These are phyloP conservation scores for Domatiomyces catenatus DNA, from an alignment of 2,329 filamentous ascomycete genomes.

Conservation along the genomic window DNA sequence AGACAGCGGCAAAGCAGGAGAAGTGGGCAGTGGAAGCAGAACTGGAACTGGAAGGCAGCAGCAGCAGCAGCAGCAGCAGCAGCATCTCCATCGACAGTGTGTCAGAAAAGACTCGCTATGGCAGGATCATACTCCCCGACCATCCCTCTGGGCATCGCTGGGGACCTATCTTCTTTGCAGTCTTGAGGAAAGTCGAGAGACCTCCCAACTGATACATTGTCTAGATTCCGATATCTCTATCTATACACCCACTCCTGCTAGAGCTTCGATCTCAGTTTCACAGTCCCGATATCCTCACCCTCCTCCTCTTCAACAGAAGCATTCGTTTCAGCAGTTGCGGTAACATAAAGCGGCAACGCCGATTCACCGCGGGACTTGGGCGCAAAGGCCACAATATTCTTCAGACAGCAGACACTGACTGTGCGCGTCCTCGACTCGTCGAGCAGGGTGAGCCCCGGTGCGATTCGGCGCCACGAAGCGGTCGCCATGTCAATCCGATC, in stretches of 20 bases:
- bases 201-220: not conserved
- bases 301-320: not conserved
- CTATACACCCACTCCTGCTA: too few relatives aligned
- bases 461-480: constrained; percentile 25
- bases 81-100: not conserved
- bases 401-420: constrained; percentile 3
- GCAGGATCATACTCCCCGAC: not conserved
- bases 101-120: not conserved
- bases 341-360: constrained; percentile 1
- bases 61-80: too few relatives aligned
- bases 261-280: not conserved
- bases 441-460: constrained; percentile 3
- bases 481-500: constrained; percentile 25
- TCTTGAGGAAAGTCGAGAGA: not conserved
- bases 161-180: not conserved
- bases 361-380: constrained; percentile 2
- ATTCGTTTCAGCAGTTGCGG: constrained; percentile 1
- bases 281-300: not conserved
- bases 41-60: not conserved
- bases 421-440: constrained; percentile 3
- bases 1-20: not conserved
- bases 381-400: constrained; percentile 1
- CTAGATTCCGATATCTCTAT: too few relatives aligned
- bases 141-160: not conserved
- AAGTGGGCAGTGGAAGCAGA: not conserved